phyloP scores from a whole-genome alignment of 176 grass and related monocot species.

The Rhynchospora pubera region DNA sequence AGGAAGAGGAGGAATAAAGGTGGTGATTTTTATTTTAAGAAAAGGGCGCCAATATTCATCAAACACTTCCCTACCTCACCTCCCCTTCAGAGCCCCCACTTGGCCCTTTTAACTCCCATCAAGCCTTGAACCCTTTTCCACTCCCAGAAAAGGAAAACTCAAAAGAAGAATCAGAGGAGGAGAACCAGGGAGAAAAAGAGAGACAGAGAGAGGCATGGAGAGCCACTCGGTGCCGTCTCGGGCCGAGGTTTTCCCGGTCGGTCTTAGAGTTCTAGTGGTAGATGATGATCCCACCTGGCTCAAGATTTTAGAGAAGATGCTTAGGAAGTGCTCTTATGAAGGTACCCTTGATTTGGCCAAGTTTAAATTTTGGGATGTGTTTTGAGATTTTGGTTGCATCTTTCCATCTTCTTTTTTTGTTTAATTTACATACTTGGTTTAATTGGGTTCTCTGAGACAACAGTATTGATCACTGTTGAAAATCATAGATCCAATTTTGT shows the following conservation, averaged over 20 bases:
- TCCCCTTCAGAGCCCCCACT: constrained; percentile 30
- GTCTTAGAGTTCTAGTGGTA: constrained; percentile 92
- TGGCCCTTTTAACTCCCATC: constrained; percentile 28
- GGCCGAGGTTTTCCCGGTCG: constrained; percentile 68
- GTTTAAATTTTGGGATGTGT: constrained; percentile 35
- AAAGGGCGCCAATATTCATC: constrained; percentile 38
- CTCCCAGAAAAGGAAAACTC: not conserved
- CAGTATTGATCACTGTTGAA: not conserved
- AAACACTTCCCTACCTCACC: constrained; percentile 41
- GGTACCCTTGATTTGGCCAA: constrained; percentile 27
- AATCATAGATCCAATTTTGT: not conserved
- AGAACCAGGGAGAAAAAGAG: not conserved
- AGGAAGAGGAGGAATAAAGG: constrained; percentile 15
- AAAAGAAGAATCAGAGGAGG: constrained; percentile 13
- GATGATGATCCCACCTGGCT: constrained; percentile 98
- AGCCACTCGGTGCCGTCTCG: constrained; percentile 36
- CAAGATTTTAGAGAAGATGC: constrained; percentile 99
- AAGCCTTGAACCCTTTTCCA: not conserved
- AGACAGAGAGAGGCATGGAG: constrained; percentile 11
- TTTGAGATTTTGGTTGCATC: constrained; percentile 2
- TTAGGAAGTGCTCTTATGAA: constrained; percentile 96
- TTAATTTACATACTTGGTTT: not conserved
- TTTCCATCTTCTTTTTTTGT: not conserved
- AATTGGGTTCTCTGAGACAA: not conserved
- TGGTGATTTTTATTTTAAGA: constrained; percentile 39